Conservation (phyloP, 495 filamentous ascomycete genomes). For the Lepraria neglecta region DNA sequence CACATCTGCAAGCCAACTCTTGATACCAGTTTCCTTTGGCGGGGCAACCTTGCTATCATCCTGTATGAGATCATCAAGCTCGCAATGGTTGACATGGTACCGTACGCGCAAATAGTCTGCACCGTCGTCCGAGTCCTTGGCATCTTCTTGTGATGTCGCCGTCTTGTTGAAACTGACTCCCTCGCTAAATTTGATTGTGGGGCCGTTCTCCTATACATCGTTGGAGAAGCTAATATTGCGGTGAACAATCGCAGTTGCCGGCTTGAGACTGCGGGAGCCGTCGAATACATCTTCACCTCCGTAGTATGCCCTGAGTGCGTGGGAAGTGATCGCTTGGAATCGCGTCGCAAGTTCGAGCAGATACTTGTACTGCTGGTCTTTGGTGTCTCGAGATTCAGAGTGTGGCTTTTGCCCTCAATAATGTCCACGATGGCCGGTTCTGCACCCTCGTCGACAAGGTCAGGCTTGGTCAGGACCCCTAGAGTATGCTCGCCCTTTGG, state of each 20-base stretch:
- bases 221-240: slow-evolving; percentile 40
- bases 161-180: neutral
- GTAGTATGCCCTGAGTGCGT: slow-evolving; percentile 43
- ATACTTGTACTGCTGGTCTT: slow-evolving; percentile 40
- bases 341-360: slow-evolving; percentile 38
- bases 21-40: slow-evolving; percentile 25
- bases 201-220: slow-evolving; percentile 36
- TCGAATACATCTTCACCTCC: slow-evolving; percentile 38
- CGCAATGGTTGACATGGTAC: slow-evolving; percentile 18
- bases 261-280: slow-evolving; percentile 26
- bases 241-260: slow-evolving; percentile 43
- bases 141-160: neutral
- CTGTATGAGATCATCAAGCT: slow-evolving; percentile 32
- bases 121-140: neutral
- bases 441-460: slow-evolving; percentile 47
- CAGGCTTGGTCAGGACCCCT: slow-evolving; percentile 56
- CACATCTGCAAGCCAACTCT: slow-evolving; percentile 31
- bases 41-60: slow-evolving; percentile 1
- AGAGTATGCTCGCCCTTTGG: slow-evolving; percentile 47
- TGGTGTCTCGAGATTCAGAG: slow-evolving; percentile 40
- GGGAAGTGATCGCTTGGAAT: slow-evolving; percentile 39
- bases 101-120: neutral
- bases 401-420: slow-evolving; percentile 38
- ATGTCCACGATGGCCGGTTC: slow-evolving; percentile 42
- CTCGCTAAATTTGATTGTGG: slow-evolving; percentile 35